Evolutionary conservation across 2,329 filamentous ascomycete genomes (phyloP), one percentile per base, ranked within the genome.

Genomic region (Hymenoscyphus albidus): DNA sequence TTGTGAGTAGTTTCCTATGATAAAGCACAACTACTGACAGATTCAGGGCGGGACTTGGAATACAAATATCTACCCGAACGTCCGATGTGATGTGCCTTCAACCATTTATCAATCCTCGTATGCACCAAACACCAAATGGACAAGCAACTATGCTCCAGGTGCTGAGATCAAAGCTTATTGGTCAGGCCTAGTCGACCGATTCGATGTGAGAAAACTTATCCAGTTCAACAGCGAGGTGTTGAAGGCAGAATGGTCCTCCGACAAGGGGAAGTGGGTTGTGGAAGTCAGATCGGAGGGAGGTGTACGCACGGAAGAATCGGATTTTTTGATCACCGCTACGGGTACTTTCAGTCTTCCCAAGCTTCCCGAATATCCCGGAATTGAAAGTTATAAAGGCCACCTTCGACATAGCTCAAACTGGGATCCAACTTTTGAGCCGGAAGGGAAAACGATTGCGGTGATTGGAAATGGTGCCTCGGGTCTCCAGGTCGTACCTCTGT

Each of bases 281-380:
- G 3, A 31, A 59, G 4, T 69, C 59, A 64, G 62, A 57, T 39
- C 9, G 38, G 54, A 38, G 3, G 54, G 54, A 35, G 35, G 10
- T 7, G 71, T 74, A 0, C 76, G 76, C 2, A 67, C 76, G 68
- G 80, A 84, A 31, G 78, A 81, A 39, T 80, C 82, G 3, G 87
- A 91, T 67, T 83, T 88, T 58, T 74, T 90, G 0, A 77, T 91
- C 38, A 85, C 84, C 0, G 86, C 87, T 0, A 83, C 87, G 38
- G 88, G 88, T 0, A 80, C 85, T 39, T 90, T 91, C 76, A 90
- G 89, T 70, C 82, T 80, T 10, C 89, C 86, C 86, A 84, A 82
- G 64, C 74, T 88, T 0, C 88, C 87, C 0, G 76, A 85, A 40
- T 87, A 87, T 67, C 82, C 83, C 0, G 86, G 86, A 0, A 80